A percentile compares a stretch with the other conserved stretches of the same genome.
Conservation (phyloP, 495 filamentous ascomycete species). For the Astrothelium subdiscretum region DNA sequence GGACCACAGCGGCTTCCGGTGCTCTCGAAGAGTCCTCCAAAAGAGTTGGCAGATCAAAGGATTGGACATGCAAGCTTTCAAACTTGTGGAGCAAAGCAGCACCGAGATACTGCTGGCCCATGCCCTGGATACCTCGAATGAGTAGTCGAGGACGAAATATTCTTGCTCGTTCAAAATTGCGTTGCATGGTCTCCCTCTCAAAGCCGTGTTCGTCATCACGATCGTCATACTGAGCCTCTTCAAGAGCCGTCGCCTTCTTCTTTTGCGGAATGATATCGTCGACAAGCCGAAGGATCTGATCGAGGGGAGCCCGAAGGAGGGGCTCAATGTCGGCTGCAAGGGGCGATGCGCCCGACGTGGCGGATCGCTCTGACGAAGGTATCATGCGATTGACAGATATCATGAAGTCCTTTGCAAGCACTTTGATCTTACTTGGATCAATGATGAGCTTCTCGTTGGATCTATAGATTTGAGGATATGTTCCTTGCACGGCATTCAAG, state of each 20-base stretch:
- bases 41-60: constrained; percentile 82
- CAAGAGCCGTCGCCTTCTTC: constrained; percentile 74
- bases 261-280: constrained; percentile 69
- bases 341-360: constrained; percentile 66
- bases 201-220: constrained; percentile 67
- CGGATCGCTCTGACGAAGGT: constrained; percentile 82
- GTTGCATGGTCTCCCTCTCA: constrained; percentile 69
- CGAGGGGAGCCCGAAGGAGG: constrained; percentile 60
- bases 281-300: constrained; percentile 51
- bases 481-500: constrained; percentile 90
- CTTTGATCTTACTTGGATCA: constrained; percentile 67
- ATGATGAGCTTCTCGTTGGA: constrained; percentile 85
- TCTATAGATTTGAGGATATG: constrained; percentile 90
- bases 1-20: constrained; percentile 75
- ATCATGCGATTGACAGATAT: constrained; percentile 90
- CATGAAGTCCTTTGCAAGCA: constrained; percentile 92
- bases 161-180: constrained; percentile 80
- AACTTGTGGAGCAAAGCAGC: constrained; percentile 79
- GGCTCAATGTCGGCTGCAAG: constrained; percentile 71
- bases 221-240: constrained; percentile 91
- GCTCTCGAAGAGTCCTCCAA: constrained; percentile 57
- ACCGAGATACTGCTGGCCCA: constrained; percentile 90
- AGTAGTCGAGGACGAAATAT: constrained; percentile 83
- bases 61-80: constrained; percentile 87
- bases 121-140: constrained; percentile 63